A percentile compares a stretch with the other conserved stretches of the same genome.
Evolutionary conservation across 164 flowering plant genomes (phyloP).

Genomic region (Dillenia suffruticosa): DNA sequence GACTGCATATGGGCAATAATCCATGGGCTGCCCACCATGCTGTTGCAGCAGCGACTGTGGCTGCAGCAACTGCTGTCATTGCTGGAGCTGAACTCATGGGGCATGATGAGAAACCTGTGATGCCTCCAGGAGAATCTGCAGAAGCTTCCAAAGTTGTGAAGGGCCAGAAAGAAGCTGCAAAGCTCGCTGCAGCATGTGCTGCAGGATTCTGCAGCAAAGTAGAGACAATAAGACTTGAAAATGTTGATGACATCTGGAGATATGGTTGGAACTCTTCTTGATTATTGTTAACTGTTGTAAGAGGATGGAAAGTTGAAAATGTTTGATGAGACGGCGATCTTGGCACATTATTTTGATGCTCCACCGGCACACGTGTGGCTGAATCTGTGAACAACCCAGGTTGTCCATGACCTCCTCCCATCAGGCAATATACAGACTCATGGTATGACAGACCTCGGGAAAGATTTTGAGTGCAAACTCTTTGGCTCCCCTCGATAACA

Average conservation of each 20-base stretch:
- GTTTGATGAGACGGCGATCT: conserved; percentile 40
- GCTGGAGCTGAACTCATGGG: conserved; percentile 43
- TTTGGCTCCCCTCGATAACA: conserved; percentile 46
- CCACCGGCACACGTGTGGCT: conserved; percentile 37
- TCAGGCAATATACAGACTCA: conserved; percentile 33
- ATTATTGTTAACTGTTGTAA: conserved; percentile 30
- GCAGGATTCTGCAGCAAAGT: conserved; percentile 77
- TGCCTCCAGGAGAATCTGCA: conserved; percentile 29
- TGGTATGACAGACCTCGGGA: conserved; percentile 26
- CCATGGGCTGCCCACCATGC: conserved; percentile 99
- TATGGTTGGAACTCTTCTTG: conserved; percentile 49
- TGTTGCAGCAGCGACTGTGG: conserved; percentile 92
- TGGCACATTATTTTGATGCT: conserved; percentile 32
- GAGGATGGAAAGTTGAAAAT: conserved; percentile 43
- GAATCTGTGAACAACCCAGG: conserved; percentile 25
- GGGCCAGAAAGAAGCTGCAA: conserved; percentile 76
- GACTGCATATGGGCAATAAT: conserved; percentile 61
- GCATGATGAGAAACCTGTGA: conserved; percentile 31
- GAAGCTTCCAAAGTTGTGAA: conserved; percentile 36
- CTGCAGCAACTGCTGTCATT: conserved; percentile 74
- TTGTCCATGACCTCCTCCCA: conserved; percentile 28
- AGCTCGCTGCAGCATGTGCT: conserved; percentile 85
- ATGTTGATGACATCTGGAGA: conserved; percentile 50
- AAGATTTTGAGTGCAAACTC: conserved; percentile 24
- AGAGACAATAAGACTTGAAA: conserved; percentile 61